Base-by-base conservation (phyloP, 495 filamentous ascomycete genomes). In the Cercophora samala region DNA sequence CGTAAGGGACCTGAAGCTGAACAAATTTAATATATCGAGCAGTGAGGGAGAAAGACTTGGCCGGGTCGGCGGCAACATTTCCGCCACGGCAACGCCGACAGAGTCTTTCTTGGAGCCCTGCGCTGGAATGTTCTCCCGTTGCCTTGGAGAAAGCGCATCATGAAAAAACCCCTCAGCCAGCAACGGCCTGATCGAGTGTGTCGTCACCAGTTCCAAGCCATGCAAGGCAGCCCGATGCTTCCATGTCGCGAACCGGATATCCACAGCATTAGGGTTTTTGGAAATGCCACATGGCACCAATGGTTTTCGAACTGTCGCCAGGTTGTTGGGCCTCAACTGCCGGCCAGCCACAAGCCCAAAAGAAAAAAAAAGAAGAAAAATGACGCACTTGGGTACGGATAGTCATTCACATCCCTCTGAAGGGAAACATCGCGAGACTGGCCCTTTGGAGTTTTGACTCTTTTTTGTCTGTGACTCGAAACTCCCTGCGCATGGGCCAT, bases 221-320 rank as follows among this genome's bases (percentile, higher is more conserved):
- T 46, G 37, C 37, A 46, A 46, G 37, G 37, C 37, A 18, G 15
- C 37, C 37, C 13, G 15, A 46, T 46, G 37, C 6, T 46, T 32
- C 29, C 29, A 32, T 8, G 29, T 32, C 29, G 29, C 29, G n/a
- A 32, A 32, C 29, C 37, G 15, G 37, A 46, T 46, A 46, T 21
- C 54, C 54, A 21, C 58, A 26, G 17, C 58, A 26, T 46, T 19
- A 13, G 4, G 26, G 15, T 29, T 56, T 23, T 9, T 56, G 53
- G 19, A 23, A 29, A 37, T 62, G 60, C 60, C 60, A 62, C 60
- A 62, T 62, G 60, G 60, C 60, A 62, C 60, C 60, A 62, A 19
- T 62, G 2, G 18, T 23, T 37, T 46, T 46, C 24, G 58, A 2
- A 60, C 58, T 58, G 56, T 4, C 19, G 58, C 22, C 24, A 25